These are phyloP conservation scores for Boletus mariae DNA, from an alignment of 1,284 basidiomycete species.

Conservation along the genomic window DNA sequence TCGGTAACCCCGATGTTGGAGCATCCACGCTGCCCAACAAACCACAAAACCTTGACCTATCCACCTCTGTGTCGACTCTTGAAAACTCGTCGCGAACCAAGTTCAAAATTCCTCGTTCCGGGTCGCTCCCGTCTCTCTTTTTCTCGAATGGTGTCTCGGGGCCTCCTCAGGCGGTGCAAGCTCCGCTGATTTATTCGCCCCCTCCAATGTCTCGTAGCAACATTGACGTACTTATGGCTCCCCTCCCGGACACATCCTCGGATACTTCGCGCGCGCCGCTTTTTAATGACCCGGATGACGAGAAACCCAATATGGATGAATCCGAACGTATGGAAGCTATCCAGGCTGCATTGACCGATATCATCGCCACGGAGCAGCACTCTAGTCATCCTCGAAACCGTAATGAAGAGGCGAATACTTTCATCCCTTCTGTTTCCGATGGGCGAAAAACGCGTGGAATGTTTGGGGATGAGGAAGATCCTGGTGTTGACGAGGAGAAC, in stretches of 20 bases:
- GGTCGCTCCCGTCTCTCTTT: constrained; percentile 36
- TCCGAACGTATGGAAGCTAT: constrained; percentile 86
- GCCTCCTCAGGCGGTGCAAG: constrained; percentile 6
- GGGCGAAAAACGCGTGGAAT: constrained; percentile 31
- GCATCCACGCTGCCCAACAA: constrained; percentile 26
- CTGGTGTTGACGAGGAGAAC: constrained; percentile 34
- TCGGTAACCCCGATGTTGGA: constrained; percentile 29
- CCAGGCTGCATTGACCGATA: constrained; percentile 89
- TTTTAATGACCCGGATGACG: constrained; percentile 75
- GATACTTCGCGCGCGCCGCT: constrained; percentile 66
- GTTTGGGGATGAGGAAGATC: constrained; percentile 36
- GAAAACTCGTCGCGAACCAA: constrained; percentile 22
- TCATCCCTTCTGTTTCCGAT: constrained; percentile 5
- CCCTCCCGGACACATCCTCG: constrained; percentile 46
- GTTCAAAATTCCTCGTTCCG: constrained; percentile 34
- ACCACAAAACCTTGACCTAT: constrained; percentile 21
- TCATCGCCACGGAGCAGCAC: constrained; percentile 79
- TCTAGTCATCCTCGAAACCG: constrained; percentile 21
- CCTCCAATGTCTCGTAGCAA: constrained; percentile 47
- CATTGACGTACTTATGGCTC: constrained; percentile 77
- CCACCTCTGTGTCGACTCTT: constrained; percentile 9
- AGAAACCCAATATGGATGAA: constrained; percentile 60
- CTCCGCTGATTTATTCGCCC: constrained; percentile 24
- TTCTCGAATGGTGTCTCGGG: constrained; percentile 20
- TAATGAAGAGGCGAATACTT: constrained; percentile 8